phyloP scores from a whole-genome alignment of 1,284 basidiomycete genomes.

The Moesziomyces parantarcticus region DNA sequence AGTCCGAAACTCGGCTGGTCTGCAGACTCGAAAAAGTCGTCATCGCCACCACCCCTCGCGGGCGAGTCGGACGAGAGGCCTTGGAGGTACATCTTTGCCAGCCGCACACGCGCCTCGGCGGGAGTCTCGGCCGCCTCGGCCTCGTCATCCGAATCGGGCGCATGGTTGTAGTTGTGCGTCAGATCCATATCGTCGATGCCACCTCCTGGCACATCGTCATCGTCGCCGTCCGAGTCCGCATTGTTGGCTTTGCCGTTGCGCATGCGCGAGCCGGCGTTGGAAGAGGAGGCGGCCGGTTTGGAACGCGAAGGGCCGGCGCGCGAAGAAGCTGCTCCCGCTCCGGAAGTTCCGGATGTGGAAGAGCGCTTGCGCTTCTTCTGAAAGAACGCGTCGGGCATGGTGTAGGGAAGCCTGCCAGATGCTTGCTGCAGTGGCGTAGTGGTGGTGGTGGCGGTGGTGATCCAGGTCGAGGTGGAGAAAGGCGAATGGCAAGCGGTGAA shows the following conservation, averaged over 20 bases:
- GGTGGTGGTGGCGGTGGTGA: too few relatives aligned
- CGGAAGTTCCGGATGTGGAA: too few relatives aligned
- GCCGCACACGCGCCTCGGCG: slow-evolving; percentile 87
- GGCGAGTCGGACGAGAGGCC: slow-evolving; percentile 71
- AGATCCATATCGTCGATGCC: slow-evolving; percentile 62
- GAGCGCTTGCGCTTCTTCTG: slow-evolving; percentile 67
- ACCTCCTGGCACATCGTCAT: slow-evolving; percentile 24
- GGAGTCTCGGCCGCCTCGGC: slow-evolving; percentile 76
- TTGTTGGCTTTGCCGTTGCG: slow-evolving; percentile 15
- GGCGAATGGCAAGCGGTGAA: background rate
- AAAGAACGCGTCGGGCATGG: slow-evolving; percentile 68
- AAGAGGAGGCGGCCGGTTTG: too few relatives aligned
- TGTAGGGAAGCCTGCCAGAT: background rate
- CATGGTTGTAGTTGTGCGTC: slow-evolving; percentile 46
- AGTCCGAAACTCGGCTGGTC: slow-evolving; percentile 69
- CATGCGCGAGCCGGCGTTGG: too few relatives aligned
- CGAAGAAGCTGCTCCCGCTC: background rate
- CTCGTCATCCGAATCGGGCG: slow-evolving; percentile 49
- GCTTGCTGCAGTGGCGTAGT: background rate
- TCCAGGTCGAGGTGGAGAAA: background rate
- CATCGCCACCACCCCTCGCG: slow-evolving; percentile 7
- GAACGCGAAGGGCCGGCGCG: slow-evolving; percentile 31
- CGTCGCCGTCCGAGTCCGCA: slow-evolving; percentile 32
- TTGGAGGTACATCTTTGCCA: slow-evolving; percentile 90
- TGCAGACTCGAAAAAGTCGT: slow-evolving; percentile 51